Evolutionary conservation across 768 basidiomycete species (phyloP).

Genomic region (Tricholoma terreum): DNA sequence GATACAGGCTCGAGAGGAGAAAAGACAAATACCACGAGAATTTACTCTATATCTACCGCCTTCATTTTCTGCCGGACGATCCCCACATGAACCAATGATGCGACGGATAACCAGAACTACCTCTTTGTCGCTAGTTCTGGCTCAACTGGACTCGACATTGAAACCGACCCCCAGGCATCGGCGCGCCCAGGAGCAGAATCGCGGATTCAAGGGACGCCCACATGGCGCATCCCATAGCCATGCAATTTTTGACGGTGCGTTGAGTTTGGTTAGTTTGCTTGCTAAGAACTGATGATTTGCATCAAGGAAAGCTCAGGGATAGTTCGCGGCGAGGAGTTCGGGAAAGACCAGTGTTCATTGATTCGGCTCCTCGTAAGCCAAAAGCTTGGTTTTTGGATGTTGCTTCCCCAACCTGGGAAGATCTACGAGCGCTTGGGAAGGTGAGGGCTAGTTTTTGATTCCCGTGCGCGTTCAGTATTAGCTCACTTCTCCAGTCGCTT

Average conservation of each 20-base stretch:
- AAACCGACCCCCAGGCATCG: slow-evolving; percentile 37
- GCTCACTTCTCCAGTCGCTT: slow-evolving; percentile 49
- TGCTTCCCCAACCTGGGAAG: slow-evolving; percentile 82
- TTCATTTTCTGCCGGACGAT: slow-evolving; percentile 10
- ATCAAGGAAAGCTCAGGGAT: neutral
- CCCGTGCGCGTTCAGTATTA: neutral
- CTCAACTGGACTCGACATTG: slow-evolving; percentile 46
- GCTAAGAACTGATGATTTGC: neutral
- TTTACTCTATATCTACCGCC: slow-evolving; percentile 67
- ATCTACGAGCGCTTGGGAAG: slow-evolving; percentile 83
- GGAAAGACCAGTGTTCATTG: neutral
- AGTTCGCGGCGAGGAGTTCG: neutral
- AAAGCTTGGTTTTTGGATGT: slow-evolving; percentile 92
- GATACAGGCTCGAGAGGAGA: slow-evolving; percentile 59
- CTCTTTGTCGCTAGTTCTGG: slow-evolving; percentile 47
- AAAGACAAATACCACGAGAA: slow-evolving; percentile 55
- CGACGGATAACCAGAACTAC: slow-evolving; percentile 39
- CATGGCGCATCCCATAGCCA: neutral
- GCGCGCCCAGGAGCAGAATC: slow-evolving; percentile 24
- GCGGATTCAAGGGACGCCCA: slow-evolving; percentile 12
- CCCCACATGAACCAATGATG: slow-evolving; percentile 5
- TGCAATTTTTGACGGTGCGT: slow-evolving; percentile 20
- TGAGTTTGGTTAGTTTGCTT: slow-evolving; percentile 7
- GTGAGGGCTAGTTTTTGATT: slow-evolving; percentile 32
- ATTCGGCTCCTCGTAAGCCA: slow-evolving; percentile 19